These are phyloP conservation scores for Saturnispora kantuleensis DNA, from an alignment of 805 yeast species.

Conservation along the genomic window DNA sequence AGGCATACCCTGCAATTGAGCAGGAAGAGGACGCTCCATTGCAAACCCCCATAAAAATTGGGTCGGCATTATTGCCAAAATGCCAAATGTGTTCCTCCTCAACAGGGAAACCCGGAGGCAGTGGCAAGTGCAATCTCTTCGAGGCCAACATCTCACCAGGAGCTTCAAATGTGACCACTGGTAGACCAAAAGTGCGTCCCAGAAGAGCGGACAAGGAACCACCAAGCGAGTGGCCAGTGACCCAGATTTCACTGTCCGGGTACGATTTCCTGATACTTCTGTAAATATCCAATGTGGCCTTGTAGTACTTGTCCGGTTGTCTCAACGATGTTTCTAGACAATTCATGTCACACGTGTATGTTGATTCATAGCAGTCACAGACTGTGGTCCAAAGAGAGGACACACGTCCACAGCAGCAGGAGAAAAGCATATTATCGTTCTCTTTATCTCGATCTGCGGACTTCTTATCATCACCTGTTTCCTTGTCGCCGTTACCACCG, in stretches of 20 bases:
- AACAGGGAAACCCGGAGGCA: conserved; percentile 81
- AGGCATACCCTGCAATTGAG: conserved; percentile 87
- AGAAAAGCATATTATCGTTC: conserved; percentile 82
- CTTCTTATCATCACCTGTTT: conserved; percentile 39
- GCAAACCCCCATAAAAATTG: conserved; percentile 93
- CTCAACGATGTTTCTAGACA: conserved; percentile 73
- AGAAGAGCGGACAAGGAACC: conserved; percentile 74
- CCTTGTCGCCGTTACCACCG: conserved; percentile 34
- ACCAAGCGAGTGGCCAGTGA: conserved; percentile 92
- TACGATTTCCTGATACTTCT: conserved; percentile 57
- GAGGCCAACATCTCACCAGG: conserved; percentile 88
- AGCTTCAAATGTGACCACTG: conserved; percentile 84
- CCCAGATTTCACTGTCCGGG: conserved; percentile 72
- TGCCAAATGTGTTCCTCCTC: conserved; percentile 86
- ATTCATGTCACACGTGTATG: conserved; percentile 80
- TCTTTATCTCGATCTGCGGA: conserved; percentile 73
- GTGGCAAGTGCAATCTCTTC: conserved; percentile 75
- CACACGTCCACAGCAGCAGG: conserved; percentile 93
- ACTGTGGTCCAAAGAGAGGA: conserved; percentile 90
- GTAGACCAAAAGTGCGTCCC: conserved; percentile 84
- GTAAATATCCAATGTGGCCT: conserved; percentile 69
- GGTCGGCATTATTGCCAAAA: conserved; percentile 94
- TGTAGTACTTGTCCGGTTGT: conserved; percentile 72
- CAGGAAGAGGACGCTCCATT: conserved; percentile 88
- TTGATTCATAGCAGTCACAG: conserved; percentile 80